phyloP scores from a whole-genome alignment of 306 rosid genomes.

The Fragaria ananassa region DNA sequence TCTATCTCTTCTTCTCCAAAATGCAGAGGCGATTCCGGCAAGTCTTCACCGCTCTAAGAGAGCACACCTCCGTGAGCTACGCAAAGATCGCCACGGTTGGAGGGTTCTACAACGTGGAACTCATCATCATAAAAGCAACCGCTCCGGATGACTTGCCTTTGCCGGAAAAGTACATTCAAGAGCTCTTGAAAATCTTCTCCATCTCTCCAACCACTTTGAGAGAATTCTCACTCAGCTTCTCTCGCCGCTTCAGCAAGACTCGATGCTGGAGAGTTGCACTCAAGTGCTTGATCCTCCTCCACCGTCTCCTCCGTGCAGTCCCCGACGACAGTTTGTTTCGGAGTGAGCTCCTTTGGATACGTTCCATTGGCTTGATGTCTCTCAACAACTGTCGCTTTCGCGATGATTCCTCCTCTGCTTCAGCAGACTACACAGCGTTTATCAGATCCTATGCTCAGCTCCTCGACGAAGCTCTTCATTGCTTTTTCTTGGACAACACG shows the following conservation, averaged over 20 bases:
- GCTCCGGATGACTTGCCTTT: conserved; percentile 55
- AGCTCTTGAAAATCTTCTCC: conserved; percentile 57
- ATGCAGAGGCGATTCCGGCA: conserved; percentile 55
- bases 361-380: conserved; percentile 50
- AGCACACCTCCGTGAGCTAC: conserved; percentile 46
- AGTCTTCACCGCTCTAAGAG: conserved; percentile 46
- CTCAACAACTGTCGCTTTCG: conserved; percentile 57
- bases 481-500: conserved; percentile 29
- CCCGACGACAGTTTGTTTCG: conserved; percentile 38
- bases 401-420: conserved; percentile 33
- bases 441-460: conserved; percentile 55
- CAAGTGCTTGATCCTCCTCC: conserved; percentile 78
- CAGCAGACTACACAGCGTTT: conserved; percentile 39
- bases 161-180: conserved; percentile 53
- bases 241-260: conserved; percentile 63
- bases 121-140: conserved; percentile 61
- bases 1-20: not conserved
- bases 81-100: conserved; percentile 62
- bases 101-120: conserved; percentile 54
- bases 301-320: conserved; percentile 60
- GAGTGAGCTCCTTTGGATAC: conserved; percentile 46
- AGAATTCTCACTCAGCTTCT: conserved; percentile 52
- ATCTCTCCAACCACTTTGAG: conserved; percentile 49
- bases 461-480: conserved; percentile 53
- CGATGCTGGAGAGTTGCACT: conserved; percentile 74